Evolutionary conservation across 208 protist genomes (phyloP).

Genomic region (Entamoeba histolytica): DNA sequence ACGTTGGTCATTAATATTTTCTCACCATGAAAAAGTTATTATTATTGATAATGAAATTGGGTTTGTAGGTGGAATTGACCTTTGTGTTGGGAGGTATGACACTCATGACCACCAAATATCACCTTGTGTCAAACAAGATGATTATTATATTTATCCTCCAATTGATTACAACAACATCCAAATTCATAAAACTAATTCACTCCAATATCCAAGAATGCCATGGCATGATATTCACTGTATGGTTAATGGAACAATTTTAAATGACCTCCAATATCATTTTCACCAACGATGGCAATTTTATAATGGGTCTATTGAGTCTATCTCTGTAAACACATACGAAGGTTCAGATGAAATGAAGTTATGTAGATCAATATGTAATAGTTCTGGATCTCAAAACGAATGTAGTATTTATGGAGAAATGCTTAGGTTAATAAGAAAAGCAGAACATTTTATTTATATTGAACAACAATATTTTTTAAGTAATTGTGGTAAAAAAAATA

Average conservation of each 20-base stretch:
- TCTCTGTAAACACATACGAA: not conserved
- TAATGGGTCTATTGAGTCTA: not conserved
- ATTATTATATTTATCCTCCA: not conserved
- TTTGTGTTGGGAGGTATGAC: conserved; percentile 35
- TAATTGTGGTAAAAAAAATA: not conserved
- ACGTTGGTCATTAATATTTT: not conserved
- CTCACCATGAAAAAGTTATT: conserved; percentile 26
- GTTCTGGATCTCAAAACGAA: not conserved
- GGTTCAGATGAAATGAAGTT: not conserved
- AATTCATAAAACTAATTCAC: not conserved
- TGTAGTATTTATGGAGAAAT: not conserved
- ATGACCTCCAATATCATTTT: not conserved
- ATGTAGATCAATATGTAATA: not conserved
- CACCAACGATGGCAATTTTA: not conserved
- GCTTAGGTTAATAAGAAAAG: not conserved
- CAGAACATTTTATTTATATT: conserved; percentile 22
- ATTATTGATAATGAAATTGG: conserved; percentile 32
- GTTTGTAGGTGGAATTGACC: conserved; percentile 34
- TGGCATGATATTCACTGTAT: conserved; percentile 34
- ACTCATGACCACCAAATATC: conserved; percentile 21
- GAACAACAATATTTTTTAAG: conserved; percentile 33
- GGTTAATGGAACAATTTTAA: not conserved
- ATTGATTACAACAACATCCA: not conserved
- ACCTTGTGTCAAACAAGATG: not conserved
- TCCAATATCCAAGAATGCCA: conserved; percentile 23